Percentiles rank a stretch among this genome's conserved stretches.
phyloP scores from a whole-genome alignment of 106 monocot species.

The Dendrobium officinale region DNA sequence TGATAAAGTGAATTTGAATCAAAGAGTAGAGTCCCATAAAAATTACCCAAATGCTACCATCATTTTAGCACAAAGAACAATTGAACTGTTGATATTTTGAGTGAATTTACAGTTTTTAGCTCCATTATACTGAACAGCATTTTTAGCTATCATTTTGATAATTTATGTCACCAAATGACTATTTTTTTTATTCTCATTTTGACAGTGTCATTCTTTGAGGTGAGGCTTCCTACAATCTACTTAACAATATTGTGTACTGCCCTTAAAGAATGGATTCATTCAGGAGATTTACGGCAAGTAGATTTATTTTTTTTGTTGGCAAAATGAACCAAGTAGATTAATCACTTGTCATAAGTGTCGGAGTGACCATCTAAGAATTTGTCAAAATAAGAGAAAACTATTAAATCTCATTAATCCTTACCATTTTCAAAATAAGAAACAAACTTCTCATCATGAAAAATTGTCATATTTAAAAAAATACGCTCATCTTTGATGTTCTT shows the following conservation, averaged over 20 bases:
- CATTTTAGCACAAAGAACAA: no score
- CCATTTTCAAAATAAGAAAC: no score
- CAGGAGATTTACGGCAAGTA: neutral
- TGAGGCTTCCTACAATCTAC: conserved; percentile 28
- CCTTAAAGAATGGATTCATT: neutral
- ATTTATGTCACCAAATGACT: neutral
- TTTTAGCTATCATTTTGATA: neutral
- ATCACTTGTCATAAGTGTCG: no score
- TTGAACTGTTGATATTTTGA: no score
- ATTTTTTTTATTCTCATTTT: conserved; percentile 7
- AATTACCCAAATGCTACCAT: no score
- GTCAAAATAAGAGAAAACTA: no score
- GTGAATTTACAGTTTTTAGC: no score
- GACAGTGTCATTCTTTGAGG: conserved; percentile 98
- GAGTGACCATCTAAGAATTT: neutral
- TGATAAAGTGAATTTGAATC: no score
- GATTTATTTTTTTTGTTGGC: neutral
- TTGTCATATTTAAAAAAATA: neutral
- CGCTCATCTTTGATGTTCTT: neutral
- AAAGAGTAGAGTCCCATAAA: no score
- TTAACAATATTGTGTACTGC: neutral
- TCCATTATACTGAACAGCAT: no score
- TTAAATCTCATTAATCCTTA: no score
- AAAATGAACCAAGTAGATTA: neutral
- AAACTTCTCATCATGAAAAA: neutral